These are phyloP conservation scores for Pyrenochaeta sp. DNA, from an alignment of 2,329 filamentous ascomycete species.

Conservation along the genomic window DNA sequence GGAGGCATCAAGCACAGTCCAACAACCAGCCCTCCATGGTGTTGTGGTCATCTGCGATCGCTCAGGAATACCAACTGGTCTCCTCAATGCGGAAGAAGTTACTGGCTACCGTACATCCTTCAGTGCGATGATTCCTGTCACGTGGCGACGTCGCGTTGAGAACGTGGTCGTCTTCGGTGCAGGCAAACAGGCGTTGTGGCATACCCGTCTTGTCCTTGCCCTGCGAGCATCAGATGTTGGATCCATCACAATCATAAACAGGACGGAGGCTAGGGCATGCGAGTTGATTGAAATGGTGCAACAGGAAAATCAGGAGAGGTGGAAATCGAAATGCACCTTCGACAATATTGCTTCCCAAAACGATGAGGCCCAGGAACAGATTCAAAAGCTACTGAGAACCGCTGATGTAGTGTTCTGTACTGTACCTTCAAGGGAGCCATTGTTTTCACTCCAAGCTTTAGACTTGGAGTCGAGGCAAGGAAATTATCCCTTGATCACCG, in stretches of 20 bases:
- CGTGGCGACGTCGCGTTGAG: constrained; percentile 20
- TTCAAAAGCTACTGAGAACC: too few species aligned
- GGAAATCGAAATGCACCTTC: too few species aligned
- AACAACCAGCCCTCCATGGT: constrained; percentile 60
- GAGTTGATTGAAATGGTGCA: not conserved
- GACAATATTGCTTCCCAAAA: too few species aligned
- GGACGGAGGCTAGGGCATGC: not conserved
- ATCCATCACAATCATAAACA: constrained; percentile 32
- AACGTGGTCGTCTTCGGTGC: constrained; percentile 58
- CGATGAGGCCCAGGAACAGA: too few species aligned
- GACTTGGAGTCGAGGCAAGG: too few species aligned
- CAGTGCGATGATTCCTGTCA: constrained; percentile 68
- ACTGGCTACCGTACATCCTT: constrained; percentile 84
- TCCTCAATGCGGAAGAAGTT: constrained; percentile 75
- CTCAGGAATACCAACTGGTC: constrained; percentile 66
- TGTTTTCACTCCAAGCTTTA: too few species aligned
- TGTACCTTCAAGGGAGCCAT: too few species aligned
- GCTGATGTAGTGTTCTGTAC: too few species aligned
- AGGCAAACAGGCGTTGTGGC: constrained; percentile 60
- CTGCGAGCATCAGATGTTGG: constrained; percentile 43
- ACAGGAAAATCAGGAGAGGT: too few species aligned
- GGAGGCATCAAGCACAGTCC: constrained; percentile 20
- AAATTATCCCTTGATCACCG: too few species aligned
- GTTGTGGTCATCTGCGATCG: constrained; percentile 66
- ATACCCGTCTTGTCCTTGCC: constrained; percentile 55